phyloP scores from a whole-genome alignment of 768 basidiomycete species.

The Lentinula lateritia region DNA sequence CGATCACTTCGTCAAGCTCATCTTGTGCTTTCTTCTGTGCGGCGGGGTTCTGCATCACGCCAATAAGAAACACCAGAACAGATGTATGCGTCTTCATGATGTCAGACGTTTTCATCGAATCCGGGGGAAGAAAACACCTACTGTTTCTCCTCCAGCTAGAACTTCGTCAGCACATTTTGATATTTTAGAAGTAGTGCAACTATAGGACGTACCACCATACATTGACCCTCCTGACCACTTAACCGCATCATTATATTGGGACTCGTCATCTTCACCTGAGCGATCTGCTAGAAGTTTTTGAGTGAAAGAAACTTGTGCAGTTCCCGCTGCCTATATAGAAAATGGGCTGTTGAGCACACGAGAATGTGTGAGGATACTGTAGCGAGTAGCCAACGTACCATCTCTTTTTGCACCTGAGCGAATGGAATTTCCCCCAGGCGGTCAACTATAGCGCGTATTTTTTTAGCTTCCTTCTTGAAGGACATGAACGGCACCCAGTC shows the following conservation, averaged over 20 bases:
- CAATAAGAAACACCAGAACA: slow-evolving; percentile 12
- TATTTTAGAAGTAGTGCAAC: background rate
- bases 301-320: slow-evolving; percentile 11
- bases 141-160: slow-evolving; percentile 13
- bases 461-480: background rate
- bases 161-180: slow-evolving; percentile 7
- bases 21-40: slow-evolving; percentile 11
- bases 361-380: background rate
- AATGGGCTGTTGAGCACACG: no score
- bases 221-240: slow-evolving; percentile 13
- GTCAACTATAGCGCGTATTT: slow-evolving; percentile 6
- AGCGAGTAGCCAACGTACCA: background rate
- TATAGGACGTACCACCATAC: slow-evolving; percentile 12
- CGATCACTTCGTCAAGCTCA: slow-evolving; percentile 15
- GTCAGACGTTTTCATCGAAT: background rate
- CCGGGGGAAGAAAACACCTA: background rate
- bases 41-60: slow-evolving; percentile 13
- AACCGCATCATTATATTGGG: background rate
- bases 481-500: slow-evolving; percentile 18
- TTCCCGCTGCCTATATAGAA: background rate
- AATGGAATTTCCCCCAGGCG: slow-evolving; percentile 12
- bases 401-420: slow-evolving; percentile 13
- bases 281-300: slow-evolving; percentile 1
- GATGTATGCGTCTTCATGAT: slow-evolving; percentile 8
- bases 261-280: background rate